Base-by-base conservation (phyloP, 371 early-diverging fungal species). In the Mortierella sp. region DNA sequence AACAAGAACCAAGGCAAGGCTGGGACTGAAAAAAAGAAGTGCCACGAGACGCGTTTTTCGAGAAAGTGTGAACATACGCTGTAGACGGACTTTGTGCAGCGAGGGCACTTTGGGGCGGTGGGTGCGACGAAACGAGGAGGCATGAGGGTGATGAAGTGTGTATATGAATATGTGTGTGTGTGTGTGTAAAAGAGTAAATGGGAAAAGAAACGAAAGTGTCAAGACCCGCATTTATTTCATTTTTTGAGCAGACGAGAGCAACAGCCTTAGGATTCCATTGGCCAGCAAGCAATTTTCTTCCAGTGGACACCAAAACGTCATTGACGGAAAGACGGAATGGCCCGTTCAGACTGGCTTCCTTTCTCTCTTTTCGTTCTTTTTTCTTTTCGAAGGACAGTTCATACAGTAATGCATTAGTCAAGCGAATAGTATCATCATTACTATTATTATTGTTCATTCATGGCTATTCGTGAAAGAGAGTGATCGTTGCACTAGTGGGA, bases 71-170 rank as follows among this genome's bases (percentile, higher is more conserved):
- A n/a, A 75, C 76, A 11, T 61, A 80, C 80, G 34, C 72, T 76
- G 45, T 82, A 82, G 55, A 82, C 83, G 24, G 75, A 50, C 64
- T 82, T 82, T 65, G 74, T 66, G 78, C 83, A 82, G 45, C 83
- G 78, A 14, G 83, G 83, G 43, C 83, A 82, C 47, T 66, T 63
- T 41, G 83, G 83, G 8, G 72, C 71, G 2, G 76, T 19, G n/a
- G 75, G 45, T 5, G 75, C 66, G 44, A 78, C 73, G 55, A 82
- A 82, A 41, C 83, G 78, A 58, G 83, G 83, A 52, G 83, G 83
- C 83, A 82, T 82, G 47, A 8, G 37, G 50, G 64, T n/a, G 48
- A 29, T 48, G 61, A 14, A 37, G 16, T n/a, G n/a, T n/a, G n/a
- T n/a, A n/a, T n/a, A n/a, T n/a, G 37, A 43, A 24, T 52, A 26